Evolutionary conservation across 2,329 filamentous ascomycete species (phyloP).

Genomic region (Colletotrichum godetiae): DNA sequence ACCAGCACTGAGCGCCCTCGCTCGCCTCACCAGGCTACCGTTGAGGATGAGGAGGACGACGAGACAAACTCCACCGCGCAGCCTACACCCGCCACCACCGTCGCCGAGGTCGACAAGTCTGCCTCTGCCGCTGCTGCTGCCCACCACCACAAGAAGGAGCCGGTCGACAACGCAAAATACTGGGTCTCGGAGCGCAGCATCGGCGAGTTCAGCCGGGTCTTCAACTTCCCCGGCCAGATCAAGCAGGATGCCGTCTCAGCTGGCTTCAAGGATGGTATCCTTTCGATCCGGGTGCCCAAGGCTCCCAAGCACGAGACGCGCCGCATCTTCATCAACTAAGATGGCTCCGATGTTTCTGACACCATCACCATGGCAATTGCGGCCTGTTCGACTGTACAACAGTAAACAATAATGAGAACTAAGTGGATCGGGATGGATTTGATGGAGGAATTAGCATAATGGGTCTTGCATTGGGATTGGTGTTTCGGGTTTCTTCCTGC

Average conservation of each 20-base stretch:
- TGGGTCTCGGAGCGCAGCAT: constrained; percentile 77
- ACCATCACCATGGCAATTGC: neutral
- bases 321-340: constrained; percentile 66
- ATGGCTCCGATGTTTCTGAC: neutral
- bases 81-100: constrained; percentile 41
- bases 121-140: neutral
- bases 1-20: constrained; percentile 5
- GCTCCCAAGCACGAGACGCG: constrained; percentile 67
- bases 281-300: constrained; percentile 75
- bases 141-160: constrained; percentile 33
- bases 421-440: neutral
- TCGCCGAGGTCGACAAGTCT: constrained; percentile 49
- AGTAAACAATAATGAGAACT: neutral
- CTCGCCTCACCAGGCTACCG: constrained; percentile 66
- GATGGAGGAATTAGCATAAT: neutral
- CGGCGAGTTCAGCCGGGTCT: constrained; percentile 75
- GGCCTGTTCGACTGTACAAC: neutral
- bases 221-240: constrained; percentile 74
- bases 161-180: constrained; percentile 65
- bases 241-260: constrained; percentile 72
- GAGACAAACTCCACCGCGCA: constrained; percentile 40
- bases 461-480: neutral
- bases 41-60: constrained; percentile 68
- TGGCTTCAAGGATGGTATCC: constrained; percentile 72
- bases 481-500: neutral